These are phyloP conservation scores for Geotrichum histeridarum DNA, from an alignment of 1,139 yeast genomes.

Conservation along the genomic window DNA sequence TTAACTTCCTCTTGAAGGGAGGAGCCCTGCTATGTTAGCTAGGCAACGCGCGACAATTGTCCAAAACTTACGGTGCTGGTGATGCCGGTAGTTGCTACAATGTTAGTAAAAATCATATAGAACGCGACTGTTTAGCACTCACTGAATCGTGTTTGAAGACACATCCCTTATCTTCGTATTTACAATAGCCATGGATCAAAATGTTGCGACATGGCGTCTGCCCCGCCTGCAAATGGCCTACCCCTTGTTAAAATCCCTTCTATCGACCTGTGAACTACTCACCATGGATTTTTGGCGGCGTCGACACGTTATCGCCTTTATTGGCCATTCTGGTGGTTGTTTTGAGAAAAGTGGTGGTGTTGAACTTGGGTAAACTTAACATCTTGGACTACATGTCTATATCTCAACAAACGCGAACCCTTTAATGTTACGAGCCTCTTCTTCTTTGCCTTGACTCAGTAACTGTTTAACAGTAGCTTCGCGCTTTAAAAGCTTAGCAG, in stretches of 20 bases:
- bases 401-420: background rate
- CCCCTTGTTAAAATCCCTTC: background rate
- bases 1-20: constrained; percentile 44
- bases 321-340: constrained; percentile 11
- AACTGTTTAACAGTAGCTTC: constrained; percentile 8
- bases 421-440: constrained; percentile 1
- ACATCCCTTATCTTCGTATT: constrained; percentile 84
- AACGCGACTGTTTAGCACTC: background rate
- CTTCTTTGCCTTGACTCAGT: background rate
- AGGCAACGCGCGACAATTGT: background rate
- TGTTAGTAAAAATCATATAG: background rate
- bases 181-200: constrained; percentile 82
- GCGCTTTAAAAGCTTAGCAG: background rate
- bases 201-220: constrained; percentile 83
- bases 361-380: background rate
- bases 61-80: constrained; percentile 10
- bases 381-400: no score
- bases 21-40: constrained; percentile 3
- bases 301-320: constrained; percentile 13
- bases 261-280: background rate
- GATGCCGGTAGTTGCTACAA: constrained; percentile 10
- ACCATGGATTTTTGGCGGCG: constrained; percentile 18
- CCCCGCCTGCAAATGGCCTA: constrained; percentile 41
- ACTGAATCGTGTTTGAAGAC: constrained; percentile 61
- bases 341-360: background rate